phyloP scores from a whole-genome alignment of 805 yeast genomes.

The Ascoidea asiatica region DNA sequence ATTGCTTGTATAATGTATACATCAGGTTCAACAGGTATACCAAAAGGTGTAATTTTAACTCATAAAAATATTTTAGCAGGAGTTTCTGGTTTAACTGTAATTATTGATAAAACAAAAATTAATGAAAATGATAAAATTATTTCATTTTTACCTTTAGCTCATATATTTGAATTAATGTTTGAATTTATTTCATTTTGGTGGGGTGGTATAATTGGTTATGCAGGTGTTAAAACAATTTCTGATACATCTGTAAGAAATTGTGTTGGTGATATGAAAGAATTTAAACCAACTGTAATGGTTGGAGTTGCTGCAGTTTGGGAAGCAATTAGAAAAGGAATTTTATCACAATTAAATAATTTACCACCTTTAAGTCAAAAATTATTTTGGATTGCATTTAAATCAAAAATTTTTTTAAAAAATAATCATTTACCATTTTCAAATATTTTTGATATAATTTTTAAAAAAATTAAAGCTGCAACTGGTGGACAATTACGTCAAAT shows the following conservation, averaged over 20 bases:
- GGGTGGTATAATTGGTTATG: slow-evolving; percentile 89
- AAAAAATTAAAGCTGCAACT: slow-evolving; percentile 83
- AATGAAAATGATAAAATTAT: slow-evolving; percentile 55
- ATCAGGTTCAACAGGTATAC: slow-evolving; percentile 76
- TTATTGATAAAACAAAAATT: slow-evolving; percentile 40
- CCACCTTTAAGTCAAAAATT: slow-evolving; percentile 60
- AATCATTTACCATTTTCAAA: slow-evolving; percentile 66
- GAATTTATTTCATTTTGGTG: slow-evolving; percentile 72
- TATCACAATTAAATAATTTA: slow-evolving; percentile 55
- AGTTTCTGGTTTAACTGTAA: slow-evolving; percentile 64
- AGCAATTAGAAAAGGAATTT: slow-evolving; percentile 81
- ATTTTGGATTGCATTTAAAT: slow-evolving; percentile 78
- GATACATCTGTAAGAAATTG: slow-evolving; percentile 75
- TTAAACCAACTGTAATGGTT: slow-evolving; percentile 88
- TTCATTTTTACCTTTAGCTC: slow-evolving; percentile 90
- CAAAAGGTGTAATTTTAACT: slow-evolving; percentile 68
- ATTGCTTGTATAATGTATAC: slow-evolving; percentile 74
- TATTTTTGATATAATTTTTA: slow-evolving; percentile 55
- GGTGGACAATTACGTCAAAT: slow-evolving; percentile 73
- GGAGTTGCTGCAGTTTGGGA: slow-evolving; percentile 99
- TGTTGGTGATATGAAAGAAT: slow-evolving; percentile 74
- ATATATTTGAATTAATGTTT: slow-evolving; percentile 84
- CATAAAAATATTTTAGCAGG: slow-evolving; percentile 70
- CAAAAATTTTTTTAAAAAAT: slow-evolving; percentile 50
- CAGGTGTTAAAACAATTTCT: slow-evolving; percentile 80